Conservation (phyloP, 139 green algal genomes). For the Eudorina sp. region DNA sequence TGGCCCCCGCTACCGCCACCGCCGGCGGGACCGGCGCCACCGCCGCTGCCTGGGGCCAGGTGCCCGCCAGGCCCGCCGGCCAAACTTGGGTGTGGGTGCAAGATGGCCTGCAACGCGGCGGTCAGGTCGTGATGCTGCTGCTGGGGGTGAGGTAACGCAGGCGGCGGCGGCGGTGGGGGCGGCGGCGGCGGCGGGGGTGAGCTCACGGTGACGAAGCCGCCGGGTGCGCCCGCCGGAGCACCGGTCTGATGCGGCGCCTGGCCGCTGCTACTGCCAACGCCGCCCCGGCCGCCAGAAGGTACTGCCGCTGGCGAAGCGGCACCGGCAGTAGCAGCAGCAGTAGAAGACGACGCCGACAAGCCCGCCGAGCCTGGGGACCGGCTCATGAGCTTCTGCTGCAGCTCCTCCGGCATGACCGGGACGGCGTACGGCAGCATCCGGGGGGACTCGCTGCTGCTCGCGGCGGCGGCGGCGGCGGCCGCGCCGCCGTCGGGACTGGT, state of each 20-base stretch:
- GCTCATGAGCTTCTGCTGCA: constrained; percentile 19
- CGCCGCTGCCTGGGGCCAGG: background rate
- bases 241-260: background rate
- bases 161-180: background rate
- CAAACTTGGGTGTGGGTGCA: no score
- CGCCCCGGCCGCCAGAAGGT: no score
- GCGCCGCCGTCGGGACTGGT: background rate
- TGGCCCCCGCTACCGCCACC: background rate
- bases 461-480: background rate
- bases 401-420: background rate
- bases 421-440: constrained; percentile 32
- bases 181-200: background rate
- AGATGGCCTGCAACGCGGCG: background rate
- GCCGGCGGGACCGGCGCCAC: background rate
- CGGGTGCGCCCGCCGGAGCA: background rate
- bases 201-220: background rate
- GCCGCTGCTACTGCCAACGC: background rate
- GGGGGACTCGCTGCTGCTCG: background rate
- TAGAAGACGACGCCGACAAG: no score
- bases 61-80: background rate
- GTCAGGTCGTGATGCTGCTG: background rate
- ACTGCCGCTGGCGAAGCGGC: background rate
- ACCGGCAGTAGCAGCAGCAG: background rate
- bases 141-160: no score
- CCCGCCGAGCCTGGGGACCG: background rate